These are phyloP conservation scores for Takakia lepidozioides DNA, from an alignment of 225 moss, liverwort and hornwort genomes.

Conservation along the genomic window DNA sequence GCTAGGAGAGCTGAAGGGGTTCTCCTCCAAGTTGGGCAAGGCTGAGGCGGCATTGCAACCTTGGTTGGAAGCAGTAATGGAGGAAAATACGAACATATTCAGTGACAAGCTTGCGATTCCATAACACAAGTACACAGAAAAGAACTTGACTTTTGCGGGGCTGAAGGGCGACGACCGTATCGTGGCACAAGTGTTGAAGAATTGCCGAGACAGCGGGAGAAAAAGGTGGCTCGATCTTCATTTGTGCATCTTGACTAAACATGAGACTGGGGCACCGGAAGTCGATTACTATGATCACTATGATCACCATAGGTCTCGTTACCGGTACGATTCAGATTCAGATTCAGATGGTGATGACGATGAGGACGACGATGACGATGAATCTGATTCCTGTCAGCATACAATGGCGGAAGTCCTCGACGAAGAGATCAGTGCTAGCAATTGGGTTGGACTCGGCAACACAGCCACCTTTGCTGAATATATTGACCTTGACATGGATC, in stretches of 20 bases:
- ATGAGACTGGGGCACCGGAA: not conserved
- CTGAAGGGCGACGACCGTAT: constrained; percentile 13
- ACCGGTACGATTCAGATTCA: not conserved
- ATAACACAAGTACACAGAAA: constrained; percentile 10
- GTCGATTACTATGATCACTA: not conserved
- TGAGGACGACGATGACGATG: not conserved
- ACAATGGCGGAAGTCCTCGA: not conserved
- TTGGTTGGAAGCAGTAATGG: constrained; percentile 7
- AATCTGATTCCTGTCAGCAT: too few species aligned
- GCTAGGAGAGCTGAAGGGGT: not conserved
- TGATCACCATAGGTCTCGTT: too few species aligned
- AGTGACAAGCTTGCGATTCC: constrained; percentile 11
- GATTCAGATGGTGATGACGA: not conserved
- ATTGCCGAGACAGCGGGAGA: not conserved
- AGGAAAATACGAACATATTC: not conserved
- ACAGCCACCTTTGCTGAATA: not conserved
- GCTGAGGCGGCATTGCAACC: constrained; percentile 15
- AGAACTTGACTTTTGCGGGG: constrained; percentile 3
- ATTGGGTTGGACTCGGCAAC: constrained; percentile 9
- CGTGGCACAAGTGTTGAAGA: constrained; percentile 4
- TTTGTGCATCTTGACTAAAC: constrained; percentile 8
- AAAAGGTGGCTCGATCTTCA: constrained; percentile 4
- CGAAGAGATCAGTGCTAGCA: not conserved
- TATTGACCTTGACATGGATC: constrained; percentile 2
- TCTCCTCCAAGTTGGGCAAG: constrained; percentile 4